These are phyloP conservation scores for Clarireedia homoeocarpa DNA, from an alignment of 2,329 filamentous ascomycete species.

Conservation along the genomic window DNA sequence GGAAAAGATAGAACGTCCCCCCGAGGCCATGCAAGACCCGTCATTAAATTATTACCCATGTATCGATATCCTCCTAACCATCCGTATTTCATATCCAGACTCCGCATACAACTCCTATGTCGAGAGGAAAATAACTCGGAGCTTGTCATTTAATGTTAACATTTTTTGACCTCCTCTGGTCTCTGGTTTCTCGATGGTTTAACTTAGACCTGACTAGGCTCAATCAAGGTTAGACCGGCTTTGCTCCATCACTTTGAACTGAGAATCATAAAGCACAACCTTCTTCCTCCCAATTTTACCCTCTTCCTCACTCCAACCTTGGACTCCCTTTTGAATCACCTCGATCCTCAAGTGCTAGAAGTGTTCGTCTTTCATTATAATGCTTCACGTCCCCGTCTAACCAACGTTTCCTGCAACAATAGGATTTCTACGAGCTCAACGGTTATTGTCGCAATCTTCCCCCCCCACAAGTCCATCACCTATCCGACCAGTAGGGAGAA, in stretches of 20 bases:
- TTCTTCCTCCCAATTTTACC: neutral
- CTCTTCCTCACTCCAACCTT: neutral
- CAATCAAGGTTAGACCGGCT: no score
- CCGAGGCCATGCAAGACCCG: no score
- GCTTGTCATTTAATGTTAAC: no score
- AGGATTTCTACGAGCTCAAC: neutral
- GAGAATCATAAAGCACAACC: neutral
- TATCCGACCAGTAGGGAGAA: neutral
- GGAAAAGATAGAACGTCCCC: no score
- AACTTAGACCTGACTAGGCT: no score
- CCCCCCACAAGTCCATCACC: neutral
- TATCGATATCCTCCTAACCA: no score
- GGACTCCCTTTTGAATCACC: neutral
- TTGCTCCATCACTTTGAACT: neutral
- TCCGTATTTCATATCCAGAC: no score
- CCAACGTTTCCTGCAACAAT: neutral
- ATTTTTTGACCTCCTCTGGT: no score
- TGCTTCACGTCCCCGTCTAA: neutral
- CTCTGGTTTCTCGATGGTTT: no score
- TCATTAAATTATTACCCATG: no score
- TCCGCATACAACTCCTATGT: no score
- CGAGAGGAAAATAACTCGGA: no score
- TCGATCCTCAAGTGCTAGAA: neutral
- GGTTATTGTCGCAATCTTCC: neutral
- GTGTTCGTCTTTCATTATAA: neutral